phyloP scores from a whole-genome alignment of 768 basidiomycete species.

The Chalciporus sphaerocephalus region DNA sequence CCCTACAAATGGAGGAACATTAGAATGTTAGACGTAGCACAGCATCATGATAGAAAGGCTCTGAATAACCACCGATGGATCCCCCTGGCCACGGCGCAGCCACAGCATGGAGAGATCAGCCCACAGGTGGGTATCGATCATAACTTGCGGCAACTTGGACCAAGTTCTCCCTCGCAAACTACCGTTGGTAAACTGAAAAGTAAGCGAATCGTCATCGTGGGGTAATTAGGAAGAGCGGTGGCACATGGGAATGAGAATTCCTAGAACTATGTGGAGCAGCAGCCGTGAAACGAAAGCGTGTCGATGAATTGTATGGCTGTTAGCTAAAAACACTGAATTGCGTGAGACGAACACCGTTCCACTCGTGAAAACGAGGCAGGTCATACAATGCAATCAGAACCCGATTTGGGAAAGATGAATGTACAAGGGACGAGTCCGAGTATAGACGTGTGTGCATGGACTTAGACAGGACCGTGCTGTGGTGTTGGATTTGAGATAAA shows the following conservation, averaged over 20 bases:
- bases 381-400: constrained; percentile 7
- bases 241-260: constrained; percentile 7
- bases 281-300: constrained; percentile 4
- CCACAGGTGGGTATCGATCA: constrained; percentile 6
- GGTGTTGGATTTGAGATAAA: constrained; percentile 10
- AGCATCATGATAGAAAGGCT: constrained; percentile 21
- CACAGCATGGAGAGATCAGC: constrained; percentile 21
- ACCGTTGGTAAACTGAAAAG: not conserved
- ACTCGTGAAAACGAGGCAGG: constrained; percentile 20
- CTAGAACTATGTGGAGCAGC: constrained; percentile 20
- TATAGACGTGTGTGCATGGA: constrained; percentile 15
- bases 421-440: constrained; percentile 9
- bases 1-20: constrained; percentile 28
- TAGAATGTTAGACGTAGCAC: constrained; percentile 29
- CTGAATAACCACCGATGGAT: constrained; percentile 13
- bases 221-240: constrained; percentile 12
- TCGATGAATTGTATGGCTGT: constrained; percentile 7
- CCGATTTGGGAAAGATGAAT: constrained; percentile 17
- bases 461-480: constrained; percentile 17
- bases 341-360: constrained; percentile 13
- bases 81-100: constrained; percentile 10
- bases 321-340: constrained; percentile 9
- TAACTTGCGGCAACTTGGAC: constrained; percentile 1
- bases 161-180: constrained; percentile 3
- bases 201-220: constrained; percentile 20